Conservation (phyloP, 768 basidiomycete species). For the Auricularia sp. region DNA sequence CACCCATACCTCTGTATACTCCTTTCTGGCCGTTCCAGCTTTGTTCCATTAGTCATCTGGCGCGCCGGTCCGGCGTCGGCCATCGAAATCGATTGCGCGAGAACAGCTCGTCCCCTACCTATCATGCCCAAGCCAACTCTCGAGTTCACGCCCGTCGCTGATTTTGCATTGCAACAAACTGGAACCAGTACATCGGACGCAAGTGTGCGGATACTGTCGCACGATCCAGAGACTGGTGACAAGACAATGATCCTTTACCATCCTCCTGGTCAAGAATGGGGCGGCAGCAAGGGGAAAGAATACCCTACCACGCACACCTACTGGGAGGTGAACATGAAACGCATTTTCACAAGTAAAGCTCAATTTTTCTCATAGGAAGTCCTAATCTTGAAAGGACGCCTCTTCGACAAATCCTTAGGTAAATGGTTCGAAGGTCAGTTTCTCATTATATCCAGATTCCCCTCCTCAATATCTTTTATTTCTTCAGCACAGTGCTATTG, state of each 20-base stretch:
- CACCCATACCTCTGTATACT: too few relatives aligned
- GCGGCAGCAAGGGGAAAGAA: background rate
- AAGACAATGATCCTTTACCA: constrained; percentile 3
- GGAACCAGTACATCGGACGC: background rate
- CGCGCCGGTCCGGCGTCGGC: too few relatives aligned
- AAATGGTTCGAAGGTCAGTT: background rate
- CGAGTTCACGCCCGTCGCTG: background rate
- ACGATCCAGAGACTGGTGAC: constrained; percentile 3
- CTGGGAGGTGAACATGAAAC: background rate
- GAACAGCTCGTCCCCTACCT: too few relatives aligned
- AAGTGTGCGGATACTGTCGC: background rate
- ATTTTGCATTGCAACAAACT: background rate
- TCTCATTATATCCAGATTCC: background rate
- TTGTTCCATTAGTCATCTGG: too few relatives aligned
- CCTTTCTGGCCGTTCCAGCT: too few relatives aligned
- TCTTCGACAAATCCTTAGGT: background rate
- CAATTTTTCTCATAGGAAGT: background rate
- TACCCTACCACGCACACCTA: background rate
- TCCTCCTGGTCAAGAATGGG: constrained; percentile 2
- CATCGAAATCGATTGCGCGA: too few relatives aligned
- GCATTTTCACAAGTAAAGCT: too few relatives aligned
- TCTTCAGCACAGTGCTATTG: background rate
- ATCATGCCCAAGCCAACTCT: background rate
- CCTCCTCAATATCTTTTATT: background rate
- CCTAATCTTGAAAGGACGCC: background rate